phyloP scores from a whole-genome alignment of 2,329 filamentous ascomycete genomes.

The Fusarium incarnatum region DNA sequence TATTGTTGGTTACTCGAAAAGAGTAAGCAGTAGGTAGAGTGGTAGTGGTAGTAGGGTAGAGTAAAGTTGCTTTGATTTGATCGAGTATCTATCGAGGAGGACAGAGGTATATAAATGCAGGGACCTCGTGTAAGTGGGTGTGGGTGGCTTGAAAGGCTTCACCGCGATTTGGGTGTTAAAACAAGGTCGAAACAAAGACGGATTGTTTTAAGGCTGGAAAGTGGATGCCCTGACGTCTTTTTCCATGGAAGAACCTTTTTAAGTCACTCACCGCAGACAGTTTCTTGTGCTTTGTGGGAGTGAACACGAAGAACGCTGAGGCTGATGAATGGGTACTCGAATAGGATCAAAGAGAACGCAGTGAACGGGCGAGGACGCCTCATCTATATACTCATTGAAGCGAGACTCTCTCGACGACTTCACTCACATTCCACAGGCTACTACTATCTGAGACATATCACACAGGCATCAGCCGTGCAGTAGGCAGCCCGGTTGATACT shows the following conservation, averaged over 20 bases:
- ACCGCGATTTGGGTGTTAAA: slow-evolving; percentile 35
- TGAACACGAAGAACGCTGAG: slow-evolving; percentile 31
- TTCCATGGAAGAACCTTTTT: slow-evolving; percentile 36
- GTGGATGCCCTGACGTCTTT: slow-evolving; percentile 36
- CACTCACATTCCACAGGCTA: slow-evolving; percentile 31
- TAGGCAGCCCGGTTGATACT: background rate
- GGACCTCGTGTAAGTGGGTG: slow-evolving; percentile 32
- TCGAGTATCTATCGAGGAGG: slow-evolving; percentile 10
- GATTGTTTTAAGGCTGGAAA: slow-evolving; percentile 37
- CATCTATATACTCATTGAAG: slow-evolving; percentile 39
- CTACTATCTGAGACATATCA: slow-evolving; percentile 29
- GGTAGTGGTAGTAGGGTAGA: background rate
- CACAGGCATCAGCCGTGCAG: slow-evolving; percentile 35
- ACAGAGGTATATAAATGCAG: slow-evolving; percentile 12
- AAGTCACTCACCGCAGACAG: slow-evolving; percentile 44
- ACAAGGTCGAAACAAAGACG: slow-evolving; percentile 36
- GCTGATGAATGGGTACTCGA: slow-evolving; percentile 15
- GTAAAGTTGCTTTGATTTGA: slow-evolving; percentile 5
- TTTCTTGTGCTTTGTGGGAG: slow-evolving; percentile 21
- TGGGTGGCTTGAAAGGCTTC: slow-evolving; percentile 22
- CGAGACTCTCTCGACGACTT: slow-evolving; percentile 9
- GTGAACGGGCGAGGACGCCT: slow-evolving; percentile 21
- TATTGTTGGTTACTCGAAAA: slow-evolving; percentile 33
- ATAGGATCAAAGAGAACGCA: slow-evolving; percentile 1
- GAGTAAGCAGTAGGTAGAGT: background rate